Evolutionary conservation across 768 basidiomycete species (phyloP), one percentile per base, ranked within the genome.

Genomic region (Dentipellis fragilis): DNA sequence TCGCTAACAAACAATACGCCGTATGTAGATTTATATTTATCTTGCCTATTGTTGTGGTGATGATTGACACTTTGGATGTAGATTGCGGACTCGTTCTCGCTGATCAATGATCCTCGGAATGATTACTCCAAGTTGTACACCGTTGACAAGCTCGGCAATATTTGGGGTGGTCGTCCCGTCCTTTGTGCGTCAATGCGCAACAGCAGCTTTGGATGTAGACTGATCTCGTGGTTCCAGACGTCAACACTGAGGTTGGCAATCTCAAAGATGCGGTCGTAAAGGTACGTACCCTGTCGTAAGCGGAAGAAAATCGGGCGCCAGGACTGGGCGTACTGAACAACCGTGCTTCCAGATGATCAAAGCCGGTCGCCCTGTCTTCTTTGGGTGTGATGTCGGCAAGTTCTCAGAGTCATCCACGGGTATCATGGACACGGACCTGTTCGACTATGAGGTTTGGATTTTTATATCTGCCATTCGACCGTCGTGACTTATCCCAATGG

Each of bases 61-160:
- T 54, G 49, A 12, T 11, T 8, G 9, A 23, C 54, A 39, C 52
- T 17, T 54, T n/a, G 29, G 80, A 82, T 84, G 9, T 16, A 53
- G 52, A 23, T 53, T 2, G 66, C 74, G 3, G 88, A 93, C 22
- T 84, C 78, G 2, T 95, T 98, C 77, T 95, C 93, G 38, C 78
- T 98, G 11, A 92, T 98, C 68, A 87, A 98, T 64, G 95, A 98
- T 67, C 94, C 95, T 10, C 80, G 95, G 22, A 94, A 97, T 66
- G 73, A 73, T 17, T 92, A 86, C 68, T 78, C 77, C 51, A 86
- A 83, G 68, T 76, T 95, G 14, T 94, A 94, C 72, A 92, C 92
- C 1, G 93, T 97, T 16, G 84, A 94, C 63, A 86, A 89, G 64
- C 83, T 97, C 37, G 94, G 94, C 14, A 97, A 97, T 64, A 73